Evolutionary conservation across 176 grass and related monocot genomes (phyloP), one percentile per base, ranked within the genome.

Genomic region (Oryza australiensis): DNA sequence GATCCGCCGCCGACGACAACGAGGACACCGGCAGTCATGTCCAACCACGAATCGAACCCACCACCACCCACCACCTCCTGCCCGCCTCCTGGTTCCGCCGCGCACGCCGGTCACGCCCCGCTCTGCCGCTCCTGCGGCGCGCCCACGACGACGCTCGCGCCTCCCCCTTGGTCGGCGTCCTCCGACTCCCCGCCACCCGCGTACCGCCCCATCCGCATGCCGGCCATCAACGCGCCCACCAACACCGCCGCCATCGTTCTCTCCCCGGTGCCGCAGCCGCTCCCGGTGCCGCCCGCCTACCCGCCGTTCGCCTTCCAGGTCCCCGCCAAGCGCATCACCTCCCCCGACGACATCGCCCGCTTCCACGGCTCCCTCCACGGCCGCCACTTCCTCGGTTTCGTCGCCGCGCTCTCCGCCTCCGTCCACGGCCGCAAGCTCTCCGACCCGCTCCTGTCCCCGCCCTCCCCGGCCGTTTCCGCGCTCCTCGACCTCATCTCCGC

Each of bases 171-270:
- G 90, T 78, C 91, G 5, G 80, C 68, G 70, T 40, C 72, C 29
- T 87, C 86, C 72, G 79, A 85, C 20, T 95, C 92, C 32, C 88
- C 86, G 74, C 95, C 95, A 15, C 92, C 95, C 8, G 92, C 90
- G n/a, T 98, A 98, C 92, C 95, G 95, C 82, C 95, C 95, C 60
- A 98, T 94, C 76, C 90, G 89, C 70, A 85, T 84, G 64, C 92
- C 92, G 0, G 92, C 95, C 53, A 90, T 95, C 85, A 94, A 94
- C 87, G 93, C 89, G 20, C 93, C 96, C 45, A 95, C 73, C 34
- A 91, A 95, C 87, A 95, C 91, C 32, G 77, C 85, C 12, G 64
- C 96, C 55, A 93, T 98, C 82, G 37, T 95, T 53, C 95, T 98
- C 76, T 73, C 89, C 37, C 93, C 87, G 1, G 93, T 99, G 14